A percentile compares a stretch with the other conserved stretches of the same genome.
Evolutionary conservation across 116 monocot genomes (phyloP).

Genomic region (Zostera marina): DNA sequence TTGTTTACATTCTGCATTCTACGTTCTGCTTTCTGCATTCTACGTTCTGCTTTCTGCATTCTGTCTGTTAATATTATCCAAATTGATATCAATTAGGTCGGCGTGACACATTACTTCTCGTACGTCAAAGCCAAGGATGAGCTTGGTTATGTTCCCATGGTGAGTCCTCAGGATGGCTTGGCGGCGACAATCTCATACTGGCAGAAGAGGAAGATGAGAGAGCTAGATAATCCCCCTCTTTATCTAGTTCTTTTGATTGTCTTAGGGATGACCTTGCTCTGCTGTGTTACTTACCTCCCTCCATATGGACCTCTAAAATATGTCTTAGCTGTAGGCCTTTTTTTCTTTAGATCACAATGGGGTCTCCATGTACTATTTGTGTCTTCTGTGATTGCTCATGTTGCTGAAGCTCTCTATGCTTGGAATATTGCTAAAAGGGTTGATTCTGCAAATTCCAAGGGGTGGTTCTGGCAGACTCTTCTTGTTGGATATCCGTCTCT

Average conservation of each 20-base stretch:
- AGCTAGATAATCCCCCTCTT: conserved; percentile 57
- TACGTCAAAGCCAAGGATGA: conserved; percentile 66
- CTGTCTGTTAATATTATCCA: no score
- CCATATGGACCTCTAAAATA: conserved; percentile 39
- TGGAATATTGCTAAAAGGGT: conserved; percentile 50
- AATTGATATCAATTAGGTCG: conserved; percentile 33
- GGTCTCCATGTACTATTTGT: conserved; percentile 29
- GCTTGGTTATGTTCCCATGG: conserved; percentile 79
- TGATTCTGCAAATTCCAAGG: conserved; percentile 50
- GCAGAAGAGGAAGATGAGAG: conserved; percentile 55
- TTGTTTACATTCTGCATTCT: conserved; percentile 1
- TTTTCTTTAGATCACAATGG: conserved; percentile 46
- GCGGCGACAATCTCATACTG: conserved; percentile 71
- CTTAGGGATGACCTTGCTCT: conserved; percentile 36
- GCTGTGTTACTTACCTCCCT: conserved; percentile 57
- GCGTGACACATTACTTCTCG: conserved; percentile 93
- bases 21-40: no score
- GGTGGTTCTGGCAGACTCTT: conserved; percentile 89
- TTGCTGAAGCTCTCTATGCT: conserved; percentile 69
- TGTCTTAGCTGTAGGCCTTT: conserved; percentile 14
- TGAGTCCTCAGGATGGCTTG: conserved; percentile 53
- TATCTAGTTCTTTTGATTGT: conserved; percentile 30
- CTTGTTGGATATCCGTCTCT: conserved; percentile 54
- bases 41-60: no score
- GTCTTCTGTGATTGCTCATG: conserved; percentile 22